Base-by-base conservation (phyloP, 345 rosid genomes). In the Angophora floribunda region DNA sequence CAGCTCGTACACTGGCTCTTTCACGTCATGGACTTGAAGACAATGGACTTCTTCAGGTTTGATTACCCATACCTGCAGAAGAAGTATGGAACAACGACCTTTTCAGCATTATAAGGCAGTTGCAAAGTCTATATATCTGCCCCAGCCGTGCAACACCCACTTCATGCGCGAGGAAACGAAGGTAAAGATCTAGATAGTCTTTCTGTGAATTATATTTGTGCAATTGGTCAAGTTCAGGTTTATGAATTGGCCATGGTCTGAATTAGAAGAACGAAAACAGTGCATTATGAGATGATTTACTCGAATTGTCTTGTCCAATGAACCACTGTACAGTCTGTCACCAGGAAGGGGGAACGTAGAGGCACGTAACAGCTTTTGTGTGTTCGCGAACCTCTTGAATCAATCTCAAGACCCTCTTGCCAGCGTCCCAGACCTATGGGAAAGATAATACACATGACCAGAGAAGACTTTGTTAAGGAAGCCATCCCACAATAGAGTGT, bases 301-400 rank as follows among this genome's bases (percentile, higher is more conserved):
- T 89, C 95, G 91, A 75, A 94, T 94, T 4, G 96, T 94, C 90
- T 92, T 95, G 91, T 95, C 97, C 55, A 94, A 87, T 47, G 97
- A 95, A 80, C 96, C 94, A 50, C 95, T 94, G 88, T 95, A 94
- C 11, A 95, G 75, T 91, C 91, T 94, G 91, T 93, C 94, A 9
- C 94, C 93, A n/a, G 4, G 93, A 90, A 87, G 95, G 65, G 79
- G 95, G 87, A 88, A 91, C 87, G 80, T 88, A 92, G 53, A 94
- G 93, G 91, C 96, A 91, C 6, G 95, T 93, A 55, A 94, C 95
- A 30, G 95, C 96, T 59, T 92, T 95, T n/a, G 90, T 70, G 61
- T 94, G 96, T 57, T 94, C 96, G 2, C 90, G 94, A 52, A 89
- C 94, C 91, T 94, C 94, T 89, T 94, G 94, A 78, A 92, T 91